Conservation (phyloP, 164 flowering plant species). For the Kingdonia uniflora region DNA sequence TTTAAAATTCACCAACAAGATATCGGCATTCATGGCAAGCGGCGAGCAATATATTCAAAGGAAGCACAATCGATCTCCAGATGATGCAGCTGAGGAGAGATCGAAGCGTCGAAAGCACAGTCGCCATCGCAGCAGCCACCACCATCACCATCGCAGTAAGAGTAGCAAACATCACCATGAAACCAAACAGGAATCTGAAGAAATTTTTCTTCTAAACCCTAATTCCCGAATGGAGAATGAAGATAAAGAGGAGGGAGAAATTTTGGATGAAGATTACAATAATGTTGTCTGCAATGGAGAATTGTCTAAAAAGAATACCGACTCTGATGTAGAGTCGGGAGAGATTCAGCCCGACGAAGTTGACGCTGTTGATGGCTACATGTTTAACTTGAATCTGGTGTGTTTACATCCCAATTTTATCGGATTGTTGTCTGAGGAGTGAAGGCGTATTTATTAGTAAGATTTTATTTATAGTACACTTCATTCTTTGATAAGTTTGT, state of each 20-base stretch:
- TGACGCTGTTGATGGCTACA: too few relatives aligned
- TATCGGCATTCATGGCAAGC: too few relatives aligned
- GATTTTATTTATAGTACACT: slow-evolving; percentile 24
- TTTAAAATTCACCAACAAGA: too few relatives aligned
- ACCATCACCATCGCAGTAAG: slow-evolving; percentile 38
- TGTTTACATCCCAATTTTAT: slow-evolving; percentile 6
- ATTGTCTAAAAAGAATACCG: slow-evolving; percentile 10
- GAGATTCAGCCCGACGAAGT: slow-evolving; percentile 24
- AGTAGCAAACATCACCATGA: slow-evolving; percentile 30
- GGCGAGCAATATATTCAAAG: slow-evolving; percentile 33
- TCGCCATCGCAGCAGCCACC: slow-evolving; percentile 28
- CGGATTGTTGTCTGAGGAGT: slow-evolving; percentile 19
- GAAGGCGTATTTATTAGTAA: slow-evolving; percentile 47
- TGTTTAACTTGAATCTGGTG: slow-evolving; percentile 27
- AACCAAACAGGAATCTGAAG: slow-evolving; percentile 9
- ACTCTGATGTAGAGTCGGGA: slow-evolving; percentile 43
- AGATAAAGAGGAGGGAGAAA: slow-evolving; percentile 96
- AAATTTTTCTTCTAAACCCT: slow-evolving; percentile 1
- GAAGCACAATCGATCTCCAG: slow-evolving; percentile 44
- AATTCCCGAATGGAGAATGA: slow-evolving; percentile 19
- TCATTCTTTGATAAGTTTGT: not conserved
- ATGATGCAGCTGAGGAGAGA: slow-evolving; percentile 38
- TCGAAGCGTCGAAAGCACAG: slow-evolving; percentile 82
- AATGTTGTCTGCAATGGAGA: slow-evolving; percentile 9
- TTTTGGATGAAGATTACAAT: slow-evolving; percentile 56